phyloP scores from a whole-genome alignment of 2,329 filamentous ascomycete species.

The Aspergillus amoenus region DNA sequence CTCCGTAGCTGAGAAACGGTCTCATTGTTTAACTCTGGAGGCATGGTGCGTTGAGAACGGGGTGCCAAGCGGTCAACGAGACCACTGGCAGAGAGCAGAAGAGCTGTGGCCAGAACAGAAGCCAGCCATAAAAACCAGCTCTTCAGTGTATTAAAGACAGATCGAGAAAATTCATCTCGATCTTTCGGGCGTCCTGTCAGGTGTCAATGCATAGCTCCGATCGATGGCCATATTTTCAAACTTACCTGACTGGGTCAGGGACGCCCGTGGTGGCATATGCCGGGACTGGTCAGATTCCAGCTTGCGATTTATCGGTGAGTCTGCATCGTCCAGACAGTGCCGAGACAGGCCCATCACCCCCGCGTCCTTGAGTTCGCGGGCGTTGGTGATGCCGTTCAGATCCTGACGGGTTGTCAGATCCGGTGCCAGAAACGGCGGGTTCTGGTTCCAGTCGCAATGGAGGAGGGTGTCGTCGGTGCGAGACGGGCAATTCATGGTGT shows the following conservation, averaged over 20 bases:
- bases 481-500: conserved; percentile 55
- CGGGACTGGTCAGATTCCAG: conserved; percentile 6
- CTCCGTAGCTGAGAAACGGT: not conserved
- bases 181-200: conserved; percentile 22
- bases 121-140: conserved; percentile 27
- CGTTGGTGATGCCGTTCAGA: conserved; percentile 56
- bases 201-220: not conserved
- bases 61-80: conserved; percentile 12
- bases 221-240: not conserved
- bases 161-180: not conserved
- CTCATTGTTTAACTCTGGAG: not conserved
- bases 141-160: conserved; percentile 17
- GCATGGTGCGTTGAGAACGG: not conserved
- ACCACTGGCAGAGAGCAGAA: conserved; percentile 23
- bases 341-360: not conserved
- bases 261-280: conserved; percentile 17
- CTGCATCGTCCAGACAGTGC: conserved; percentile 4
- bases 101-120: conserved; percentile 25
- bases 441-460: conserved; percentile 56
- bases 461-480: conserved; percentile 51
- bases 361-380: conserved; percentile 41
- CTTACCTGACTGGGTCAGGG: conserved; percentile 32
- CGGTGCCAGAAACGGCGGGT: conserved; percentile 50
- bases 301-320: not conserved
- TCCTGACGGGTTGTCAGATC: conserved; percentile 56